These are phyloP conservation scores for Globisporangium lucens DNA, from an alignment of 352 stramenopile species.

Conservation along the genomic window DNA sequence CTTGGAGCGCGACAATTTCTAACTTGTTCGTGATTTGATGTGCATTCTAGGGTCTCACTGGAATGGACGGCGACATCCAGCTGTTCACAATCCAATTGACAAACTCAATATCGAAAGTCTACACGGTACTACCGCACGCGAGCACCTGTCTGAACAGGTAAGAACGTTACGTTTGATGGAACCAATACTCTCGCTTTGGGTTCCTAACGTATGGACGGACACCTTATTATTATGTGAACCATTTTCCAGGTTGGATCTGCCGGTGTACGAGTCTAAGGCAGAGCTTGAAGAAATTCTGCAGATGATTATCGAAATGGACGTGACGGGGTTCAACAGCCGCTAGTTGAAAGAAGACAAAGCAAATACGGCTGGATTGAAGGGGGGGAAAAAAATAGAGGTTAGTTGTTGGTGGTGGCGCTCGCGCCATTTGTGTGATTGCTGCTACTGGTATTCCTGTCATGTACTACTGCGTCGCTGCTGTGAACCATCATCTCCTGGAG, in stretches of 20 bases:
- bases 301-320: slow-evolving; percentile 78
- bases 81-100: slow-evolving; percentile 71
- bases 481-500: slow-evolving; percentile 46
- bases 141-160: slow-evolving; percentile 85
- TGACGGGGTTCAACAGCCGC: slow-evolving; percentile 75
- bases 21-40: background rate
- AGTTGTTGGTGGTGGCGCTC: slow-evolving; percentile 20
- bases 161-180: background rate
- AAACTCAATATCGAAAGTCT: slow-evolving; percentile 38
- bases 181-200: background rate
- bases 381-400: background rate
- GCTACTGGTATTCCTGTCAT: background rate
- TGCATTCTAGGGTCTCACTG: slow-evolving; percentile 50
- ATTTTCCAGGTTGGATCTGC: slow-evolving; percentile 66
- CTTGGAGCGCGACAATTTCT: background rate
- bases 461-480: slow-evolving; percentile 11
- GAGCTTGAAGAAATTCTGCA: slow-evolving; percentile 92
- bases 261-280: slow-evolving; percentile 75
- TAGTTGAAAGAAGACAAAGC: slow-evolving; percentile 15
- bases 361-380: background rate
- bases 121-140: slow-evolving; percentile 62
- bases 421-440: slow-evolving; percentile 17
- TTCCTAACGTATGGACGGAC: background rate
- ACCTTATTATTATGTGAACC: background rate
- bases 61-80: slow-evolving; percentile 69